Base-by-base conservation (phyloP, 2,329 filamentous ascomycete species). In the Orbilia javanica region DNA sequence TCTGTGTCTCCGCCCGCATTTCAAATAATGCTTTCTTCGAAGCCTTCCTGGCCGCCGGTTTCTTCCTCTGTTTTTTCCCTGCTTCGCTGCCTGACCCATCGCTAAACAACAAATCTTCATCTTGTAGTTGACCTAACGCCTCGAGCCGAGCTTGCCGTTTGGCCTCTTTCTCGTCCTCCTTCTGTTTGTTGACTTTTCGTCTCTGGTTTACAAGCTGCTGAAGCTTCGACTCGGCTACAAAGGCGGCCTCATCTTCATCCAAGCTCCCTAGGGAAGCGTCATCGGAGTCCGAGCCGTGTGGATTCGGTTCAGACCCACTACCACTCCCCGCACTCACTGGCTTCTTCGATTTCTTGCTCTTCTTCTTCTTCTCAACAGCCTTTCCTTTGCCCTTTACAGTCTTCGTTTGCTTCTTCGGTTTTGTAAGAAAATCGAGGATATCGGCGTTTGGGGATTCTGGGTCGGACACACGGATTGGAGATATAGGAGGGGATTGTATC, bases 11-110 rank as follows among this genome's bases (percentile, higher is more conserved):
- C 73, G 93, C 89, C 81, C 92, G 92, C 91, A 99, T 97, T 81
- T 98, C 95, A 83, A 97, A 93, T 48, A 97, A 84, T 0, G 96
- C 96, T 85, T 94, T 97, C 85, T 95, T 98, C 86, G 94, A 95
- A 0, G 96, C 94, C 83, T 96, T 97, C 11, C 96, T 89, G 8
- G 89, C 88, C 4, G 93, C 91, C 91, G 89, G 27, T 79, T 87
- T 87, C 20, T 85, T 83, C 79, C 76, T 81, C 76, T 65, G 77
- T 81, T 80, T 79, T 80, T 77, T 82, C 82, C 79, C 39, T 87
- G 86, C 36, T 84, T 85, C 65, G 86, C 87, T 74, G 88, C 86
- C 78, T 88, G 81, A 84, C 79, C 84, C 79, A 36, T 79, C 65
- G 48, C 75, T 75, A 46, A 75, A 71, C 80, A 77, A 83, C 74